A percentile compares a stretch with the other conserved stretches of the same genome.
phyloP scores from a whole-genome alignment of 1,284 basidiomycete genomes.

The Ganoderma sp. region DNA sequence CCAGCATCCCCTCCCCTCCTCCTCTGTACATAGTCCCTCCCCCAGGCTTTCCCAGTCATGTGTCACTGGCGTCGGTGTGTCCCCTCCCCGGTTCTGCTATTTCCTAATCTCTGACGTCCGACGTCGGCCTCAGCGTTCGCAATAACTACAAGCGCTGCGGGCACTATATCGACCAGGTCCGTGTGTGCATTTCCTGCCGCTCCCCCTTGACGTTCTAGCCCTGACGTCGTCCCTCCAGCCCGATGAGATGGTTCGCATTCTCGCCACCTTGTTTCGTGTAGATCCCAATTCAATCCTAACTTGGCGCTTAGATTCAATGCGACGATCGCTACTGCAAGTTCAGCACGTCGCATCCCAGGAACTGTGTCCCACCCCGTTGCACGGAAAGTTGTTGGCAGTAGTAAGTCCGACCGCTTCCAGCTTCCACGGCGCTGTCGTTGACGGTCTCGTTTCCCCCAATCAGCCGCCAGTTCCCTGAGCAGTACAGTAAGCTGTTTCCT shows the following conservation, averaged over 20 bases:
- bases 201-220: conserved; percentile 21
- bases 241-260: conserved; percentile 56
- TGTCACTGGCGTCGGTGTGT: conserved; percentile 65
- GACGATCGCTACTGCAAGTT: conserved; percentile 71
- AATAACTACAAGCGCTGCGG: conserved; percentile 61
- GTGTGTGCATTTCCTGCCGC: conserved; percentile 33
- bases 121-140: conserved; percentile 50
- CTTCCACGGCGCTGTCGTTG: conserved; percentile 16
- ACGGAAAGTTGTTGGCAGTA: conserved; percentile 76
- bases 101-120: conserved; percentile 20
- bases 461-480: conserved; percentile 74
- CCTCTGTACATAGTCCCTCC: conserved; percentile 28
- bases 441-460: conserved; percentile 27
- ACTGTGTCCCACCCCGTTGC: conserved; percentile 65
- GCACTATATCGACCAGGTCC: conserved; percentile 62
- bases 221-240: conserved; percentile 47
- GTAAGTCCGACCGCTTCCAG: conserved; percentile 48
- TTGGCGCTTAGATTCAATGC: conserved; percentile 55
- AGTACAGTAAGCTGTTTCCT: conserved; percentile 51
- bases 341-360: conserved; percentile 62
- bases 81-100: conserved; percentile 17
- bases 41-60: conserved; percentile 45
- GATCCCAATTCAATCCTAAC: conserved; percentile 32
- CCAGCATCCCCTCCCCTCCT: conserved; percentile 30
- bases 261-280: conserved; percentile 27